These are phyloP conservation scores for Domatiomyces catenatus DNA, from an alignment of 2,329 filamentous ascomycete species.

Conservation along the genomic window DNA sequence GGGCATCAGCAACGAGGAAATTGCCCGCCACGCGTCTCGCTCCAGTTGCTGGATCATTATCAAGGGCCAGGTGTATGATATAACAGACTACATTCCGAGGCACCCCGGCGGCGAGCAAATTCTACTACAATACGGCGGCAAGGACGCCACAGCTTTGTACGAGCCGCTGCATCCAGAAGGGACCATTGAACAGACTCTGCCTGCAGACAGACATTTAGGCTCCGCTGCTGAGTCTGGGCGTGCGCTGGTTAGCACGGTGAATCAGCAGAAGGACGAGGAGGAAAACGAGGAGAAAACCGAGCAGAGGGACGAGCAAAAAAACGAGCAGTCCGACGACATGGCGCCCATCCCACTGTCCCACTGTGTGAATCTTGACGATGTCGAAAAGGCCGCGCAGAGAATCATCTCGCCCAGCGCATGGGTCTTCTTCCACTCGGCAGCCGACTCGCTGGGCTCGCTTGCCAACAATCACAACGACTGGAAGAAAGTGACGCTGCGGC, in stretches of 20 bases:
- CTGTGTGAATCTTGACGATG: conserved; percentile 8
- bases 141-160: conserved; percentile 39
- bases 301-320: too few species aligned
- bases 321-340: conserved; percentile 3
- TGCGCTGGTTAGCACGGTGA: conserved; percentile 30
- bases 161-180: conserved; percentile 9
- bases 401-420: conserved; percentile 4
- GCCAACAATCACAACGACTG: conserved; percentile 13
- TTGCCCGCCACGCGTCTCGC: conserved; percentile 71
- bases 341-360: conserved; percentile 4
- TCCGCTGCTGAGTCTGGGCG: conserved; percentile 33
- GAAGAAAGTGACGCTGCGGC: conserved; percentile 22
- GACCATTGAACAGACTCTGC: conserved; percentile 21
- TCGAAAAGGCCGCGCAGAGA: conserved; percentile 5
- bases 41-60: conserved; percentile 75
- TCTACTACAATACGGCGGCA: conserved; percentile 68
- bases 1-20: conserved; percentile 32
- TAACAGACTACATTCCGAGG: conserved; percentile 68
- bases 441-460: conserved; percentile 11
- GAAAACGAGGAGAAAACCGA: too few species aligned
- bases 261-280: conserved; percentile 20
- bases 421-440: conserved; percentile 10
- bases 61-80: conserved; percentile 64
- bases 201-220: conserved; percentile 33
- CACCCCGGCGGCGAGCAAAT: conserved; percentile 82